phyloP scores from a whole-genome alignment of 768 basidiomycete species.

The Coprinopsis strossmayeri region DNA sequence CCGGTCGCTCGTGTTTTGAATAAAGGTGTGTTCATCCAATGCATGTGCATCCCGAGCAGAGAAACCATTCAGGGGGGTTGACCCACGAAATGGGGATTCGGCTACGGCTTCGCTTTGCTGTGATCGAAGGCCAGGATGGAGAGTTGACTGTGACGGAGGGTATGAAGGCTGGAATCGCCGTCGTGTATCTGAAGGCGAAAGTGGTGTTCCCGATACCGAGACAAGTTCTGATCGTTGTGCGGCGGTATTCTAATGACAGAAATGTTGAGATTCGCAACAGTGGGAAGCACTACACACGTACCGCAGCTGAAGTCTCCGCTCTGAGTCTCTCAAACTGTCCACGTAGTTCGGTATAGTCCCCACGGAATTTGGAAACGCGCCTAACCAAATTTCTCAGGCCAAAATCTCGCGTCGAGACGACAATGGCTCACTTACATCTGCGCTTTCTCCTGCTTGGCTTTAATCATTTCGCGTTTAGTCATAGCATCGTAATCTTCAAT shows the following conservation, averaged over 20 bases:
- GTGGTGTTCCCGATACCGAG: constrained; percentile 30
- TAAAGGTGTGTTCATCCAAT: constrained; percentile 82
- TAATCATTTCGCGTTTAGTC: constrained; percentile 94
- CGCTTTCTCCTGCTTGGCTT: constrained; percentile 95
- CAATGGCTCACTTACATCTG: constrained; percentile 50
- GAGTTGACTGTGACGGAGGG: constrained; percentile 35
- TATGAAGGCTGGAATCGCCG: constrained; percentile 54
- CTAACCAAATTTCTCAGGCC: constrained; percentile 32
- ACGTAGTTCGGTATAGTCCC: constrained; percentile 80
- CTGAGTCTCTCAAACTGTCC: constrained; percentile 79
- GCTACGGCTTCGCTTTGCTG: constrained; percentile 48
- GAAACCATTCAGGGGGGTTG: constrained; percentile 47
- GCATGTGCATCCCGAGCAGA: constrained; percentile 69
- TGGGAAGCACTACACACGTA: constrained; percentile 20
- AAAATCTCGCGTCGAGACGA: background rate
- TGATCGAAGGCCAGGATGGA: constrained; percentile 46
- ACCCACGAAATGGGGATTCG: constrained; percentile 79
- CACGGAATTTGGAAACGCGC: constrained; percentile 87
- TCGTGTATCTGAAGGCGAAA: constrained; percentile 52
- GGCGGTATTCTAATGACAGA: constrained; percentile 43
- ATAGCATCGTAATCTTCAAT: constrained; percentile 97
- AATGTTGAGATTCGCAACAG: background rate
- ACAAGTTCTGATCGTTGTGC: constrained; percentile 63
- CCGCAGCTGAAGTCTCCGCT: constrained; percentile 44
- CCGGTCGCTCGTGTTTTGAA: constrained; percentile 73